phyloP scores from a whole-genome alignment of 176 grass and related monocot genomes.

The Miscanthus lutarioriparius region DNA sequence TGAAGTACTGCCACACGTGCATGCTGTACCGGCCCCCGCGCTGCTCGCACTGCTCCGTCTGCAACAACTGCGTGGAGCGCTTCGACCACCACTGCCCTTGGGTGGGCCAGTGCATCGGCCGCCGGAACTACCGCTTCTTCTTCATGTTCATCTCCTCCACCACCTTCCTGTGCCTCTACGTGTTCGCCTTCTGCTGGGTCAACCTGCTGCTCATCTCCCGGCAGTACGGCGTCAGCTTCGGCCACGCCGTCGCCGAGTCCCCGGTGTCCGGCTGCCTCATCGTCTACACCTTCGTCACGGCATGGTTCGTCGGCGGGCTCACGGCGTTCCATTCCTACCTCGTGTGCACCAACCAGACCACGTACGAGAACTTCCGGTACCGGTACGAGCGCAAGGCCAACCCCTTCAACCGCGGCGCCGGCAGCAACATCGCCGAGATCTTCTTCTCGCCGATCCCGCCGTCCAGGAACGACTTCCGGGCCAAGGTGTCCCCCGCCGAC shows the following conservation, averaged over 20 bases:
- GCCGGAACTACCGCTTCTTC: conserved; percentile 77
- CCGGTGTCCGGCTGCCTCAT: conserved; percentile 81
- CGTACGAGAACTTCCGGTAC: conserved; percentile 97
- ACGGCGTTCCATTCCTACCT: conserved; percentile 92
- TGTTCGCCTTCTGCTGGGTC: conserved; percentile 75
- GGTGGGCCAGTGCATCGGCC: conserved; percentile 95
- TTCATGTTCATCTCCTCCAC: conserved; percentile 86
- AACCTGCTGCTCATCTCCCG: conserved; percentile 52
- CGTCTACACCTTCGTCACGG: conserved; percentile 74
- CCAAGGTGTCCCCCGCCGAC: conserved; percentile 50
- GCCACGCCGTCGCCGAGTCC: conserved; percentile 50
- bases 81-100: conserved; percentile 97
- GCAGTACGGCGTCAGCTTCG: conserved; percentile 31
- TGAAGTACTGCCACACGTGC: conserved; percentile 97
- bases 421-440: conserved; percentile 62
- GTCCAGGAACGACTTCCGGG: conserved; percentile 66
- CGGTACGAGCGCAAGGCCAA: conserved; percentile 81
- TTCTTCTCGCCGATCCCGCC: conserved; percentile 63
- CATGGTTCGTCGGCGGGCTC: conserved; percentile 93
- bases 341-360: conserved; percentile 91
- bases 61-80: conserved; percentile 93
- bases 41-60: conserved; percentile 91
- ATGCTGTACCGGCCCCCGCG: conserved; percentile 85
- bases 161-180: conserved; percentile 78
- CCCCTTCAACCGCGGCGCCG: conserved; percentile 73